phyloP scores from a whole-genome alignment of 352 stramenopile genomes.

The Globisporangium parvum region DNA sequence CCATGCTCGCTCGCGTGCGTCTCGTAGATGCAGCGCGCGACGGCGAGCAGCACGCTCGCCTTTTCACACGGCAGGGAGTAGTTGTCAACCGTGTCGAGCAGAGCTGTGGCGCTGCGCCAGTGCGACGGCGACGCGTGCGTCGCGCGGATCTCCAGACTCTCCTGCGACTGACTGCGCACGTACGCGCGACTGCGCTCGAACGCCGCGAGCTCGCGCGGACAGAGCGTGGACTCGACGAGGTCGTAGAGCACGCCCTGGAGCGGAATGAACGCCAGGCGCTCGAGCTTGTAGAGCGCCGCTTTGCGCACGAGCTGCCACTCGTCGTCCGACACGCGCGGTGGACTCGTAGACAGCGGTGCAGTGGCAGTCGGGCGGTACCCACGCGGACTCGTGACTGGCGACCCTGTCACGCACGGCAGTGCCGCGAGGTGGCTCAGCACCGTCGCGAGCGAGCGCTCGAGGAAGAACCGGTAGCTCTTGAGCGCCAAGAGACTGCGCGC shows the following conservation, averaged over 20 bases:
- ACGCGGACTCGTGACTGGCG: conserved; percentile 9
- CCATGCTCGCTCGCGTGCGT: conserved; percentile 45
- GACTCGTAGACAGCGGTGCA: conserved; percentile 8
- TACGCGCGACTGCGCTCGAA: conserved; percentile 52
- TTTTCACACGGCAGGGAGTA: conserved; percentile 70
- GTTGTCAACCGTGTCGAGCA: conserved; percentile 65
- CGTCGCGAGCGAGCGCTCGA: conserved; percentile 50
- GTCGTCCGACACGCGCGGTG: conserved; percentile 18
- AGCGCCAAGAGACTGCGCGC: conserved; percentile 47
- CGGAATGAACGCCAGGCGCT: conserved; percentile 59
- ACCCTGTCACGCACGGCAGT: conserved; percentile 10
- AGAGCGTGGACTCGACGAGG: conserved; percentile 32
- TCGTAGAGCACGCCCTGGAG: conserved; percentile 66
- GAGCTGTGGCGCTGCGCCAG: conserved; percentile 37
- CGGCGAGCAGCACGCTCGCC: conserved; percentile 50
- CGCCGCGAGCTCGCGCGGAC: conserved; percentile 29
- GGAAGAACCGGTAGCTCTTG: conserved; percentile 70
- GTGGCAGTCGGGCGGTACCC: conserved; percentile 5
- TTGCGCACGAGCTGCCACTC: conserved; percentile 48
- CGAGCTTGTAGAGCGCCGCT: conserved; percentile 51
- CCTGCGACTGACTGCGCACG: conserved; percentile 36
- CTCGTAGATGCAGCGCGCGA: conserved; percentile 69
- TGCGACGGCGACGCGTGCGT: conserved; percentile 45
- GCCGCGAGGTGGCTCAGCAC: conserved; percentile 39
- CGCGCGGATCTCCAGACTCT: conserved; percentile 55